Conservation (phyloP, 495 filamentous ascomycete genomes). For the Penicillium pulvis region DNA sequence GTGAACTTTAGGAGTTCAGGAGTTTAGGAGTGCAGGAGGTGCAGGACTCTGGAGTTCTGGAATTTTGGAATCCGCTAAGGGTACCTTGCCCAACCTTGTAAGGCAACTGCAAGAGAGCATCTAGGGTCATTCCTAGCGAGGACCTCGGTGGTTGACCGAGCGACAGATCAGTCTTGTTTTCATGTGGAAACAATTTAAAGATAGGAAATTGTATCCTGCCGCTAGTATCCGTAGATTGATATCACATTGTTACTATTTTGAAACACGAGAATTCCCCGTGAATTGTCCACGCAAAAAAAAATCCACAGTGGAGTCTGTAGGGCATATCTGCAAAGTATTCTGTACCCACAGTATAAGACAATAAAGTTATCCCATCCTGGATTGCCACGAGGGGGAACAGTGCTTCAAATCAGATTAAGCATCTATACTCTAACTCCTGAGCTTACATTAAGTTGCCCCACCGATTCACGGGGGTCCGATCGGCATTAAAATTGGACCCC, state of each 20-base stretch:
- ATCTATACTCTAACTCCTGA: not conserved
- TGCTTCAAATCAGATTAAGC: slow-evolving; percentile 15
- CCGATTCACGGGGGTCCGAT: slow-evolving; percentile 8
- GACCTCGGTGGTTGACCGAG: too few relatives aligned
- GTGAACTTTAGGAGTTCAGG: too few relatives aligned
- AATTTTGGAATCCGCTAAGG: too few relatives aligned
- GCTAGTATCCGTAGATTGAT: not conserved
- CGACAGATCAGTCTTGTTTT: too few relatives aligned
- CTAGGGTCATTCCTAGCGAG: too few relatives aligned
- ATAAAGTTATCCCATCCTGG: not conserved
- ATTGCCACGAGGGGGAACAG: slow-evolving; percentile 6
- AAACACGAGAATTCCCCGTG: not conserved
- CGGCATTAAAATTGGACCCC: slow-evolving; percentile 1
- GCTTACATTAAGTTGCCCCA: slow-evolving; percentile 18
- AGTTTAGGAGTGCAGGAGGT: too few relatives aligned
- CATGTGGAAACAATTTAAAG: too few relatives aligned
- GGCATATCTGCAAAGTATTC: not conserved
- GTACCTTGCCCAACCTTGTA: too few relatives aligned
- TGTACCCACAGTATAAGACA: not conserved
- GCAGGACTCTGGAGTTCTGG: too few relatives aligned
- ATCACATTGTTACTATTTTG: not conserved
- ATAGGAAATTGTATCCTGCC: not conserved
- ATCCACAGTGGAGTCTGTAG: too few relatives aligned
- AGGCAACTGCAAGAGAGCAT: too few relatives aligned
- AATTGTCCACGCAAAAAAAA: too few relatives aligned